Base-by-base conservation (phyloP, 768 basidiomycete species). In the Epithele typhae region DNA sequence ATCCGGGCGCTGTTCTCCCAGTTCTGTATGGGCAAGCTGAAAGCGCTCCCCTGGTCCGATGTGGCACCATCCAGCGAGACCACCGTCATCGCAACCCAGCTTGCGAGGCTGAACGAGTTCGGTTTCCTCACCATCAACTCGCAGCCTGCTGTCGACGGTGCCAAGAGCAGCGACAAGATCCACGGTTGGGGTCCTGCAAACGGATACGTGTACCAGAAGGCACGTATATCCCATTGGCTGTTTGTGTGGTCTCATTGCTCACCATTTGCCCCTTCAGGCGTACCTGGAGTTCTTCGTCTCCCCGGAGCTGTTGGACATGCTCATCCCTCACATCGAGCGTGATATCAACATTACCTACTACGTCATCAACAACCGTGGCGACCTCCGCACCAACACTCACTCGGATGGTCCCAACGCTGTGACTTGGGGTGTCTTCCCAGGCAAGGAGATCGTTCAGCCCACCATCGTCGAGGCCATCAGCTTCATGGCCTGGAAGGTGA, bases 71-170 rank as follows among this genome's bases (percentile, higher is more conserved):
- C 89, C 17, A 73, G 70, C 37, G 96, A 99, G 68, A 98, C 92
- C 0, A 68, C 75, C 3, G 74, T 84, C 39, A 98, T 99, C 59
- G 70, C 89, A 8, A 67, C 74, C 35, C 79, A 87, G 52, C 77
- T 99, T 4, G 79, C 89, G 30, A 78, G 79, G 63, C 81, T 98
- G 73, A 99, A 98, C 64, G 77, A 82, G 43, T 69, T 90, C 15
- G 96, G 96, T 2, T 99, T 94, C 75, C 67, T 98, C 56, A 97
- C 92, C 1, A 97, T 97, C 71, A 97, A 97, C 67, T 93, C 91
- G 19, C 94, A 97, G 64, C 94, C 94, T 9, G 93, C 92, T 3
- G 93, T 97, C 24, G 90, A 95, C 59, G 93, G 92, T 38, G 87
- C 77, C 8, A 71, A 75, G 51, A 94, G 91, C 59, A 84, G 90